Evolutionary conservation across 345 rosid genomes (phyloP), one percentile per base, ranked within the genome.

Genomic region (Microthlaspi erraticum): DNA sequence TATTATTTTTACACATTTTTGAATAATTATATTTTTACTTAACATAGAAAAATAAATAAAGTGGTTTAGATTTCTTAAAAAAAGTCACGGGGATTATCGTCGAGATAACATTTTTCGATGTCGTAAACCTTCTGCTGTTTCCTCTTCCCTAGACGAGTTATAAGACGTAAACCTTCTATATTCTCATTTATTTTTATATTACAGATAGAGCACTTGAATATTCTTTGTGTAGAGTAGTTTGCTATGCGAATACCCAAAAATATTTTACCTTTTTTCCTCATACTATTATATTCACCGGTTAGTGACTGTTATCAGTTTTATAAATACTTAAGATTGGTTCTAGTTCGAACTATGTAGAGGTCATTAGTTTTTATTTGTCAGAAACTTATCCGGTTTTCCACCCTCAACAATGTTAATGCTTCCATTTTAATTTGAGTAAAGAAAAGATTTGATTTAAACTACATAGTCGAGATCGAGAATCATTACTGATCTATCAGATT

Each of bases 61-160:
- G 34, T 17, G 19, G 39, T 23, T 49, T 60, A 44, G 64, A 68
- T 44, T 68, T 75, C 26, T 4, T 68, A 26, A 63, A 68, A 54
- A 34, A 23, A 12, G 45, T 64, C 45, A 31, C 49, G 71, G 69
- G 78, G 77, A 76, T 73, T 56, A 61, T 26, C 78, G 67, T 69
- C 41, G 37, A 53, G 43, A 32, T 69, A 19, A 36, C 78, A 43
- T 0, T 36, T 74, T 67, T 29, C 68, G 73, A 74, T 60, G 73
- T 68, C 69, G 64, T 75, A 68, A 68, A 68, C 58, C 74, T 68
- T 68, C 78, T 68, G 58, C 45, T 75, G 50, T 45, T 68, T 54
- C 59, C 70, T 36, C 69, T 75, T 69, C 74, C 74, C 74, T 75
- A 68, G 78, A 55, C 26, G 44, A 37, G 32, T 61, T 58, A 68